These are phyloP conservation scores for Aspergillus brunneoviolaceus DNA, from an alignment of 2,329 filamentous ascomycete genomes.

Conservation along the genomic window DNA sequence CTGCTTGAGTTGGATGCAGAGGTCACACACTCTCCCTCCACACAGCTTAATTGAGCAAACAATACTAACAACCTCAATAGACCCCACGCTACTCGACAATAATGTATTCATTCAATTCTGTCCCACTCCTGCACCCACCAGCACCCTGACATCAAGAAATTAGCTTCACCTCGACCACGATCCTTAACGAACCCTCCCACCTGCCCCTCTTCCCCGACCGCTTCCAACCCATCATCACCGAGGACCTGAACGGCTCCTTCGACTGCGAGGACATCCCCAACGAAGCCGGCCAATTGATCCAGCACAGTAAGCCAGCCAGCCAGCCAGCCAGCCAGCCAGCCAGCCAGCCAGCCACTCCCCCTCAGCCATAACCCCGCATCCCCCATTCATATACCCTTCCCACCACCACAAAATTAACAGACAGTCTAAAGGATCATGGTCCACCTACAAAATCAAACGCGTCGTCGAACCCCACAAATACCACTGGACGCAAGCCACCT, in stretches of 20 bases:
- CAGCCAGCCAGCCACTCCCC: background rate
- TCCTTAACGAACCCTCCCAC: background rate
- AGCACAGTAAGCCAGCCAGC: background rate
- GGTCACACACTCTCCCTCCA: no score
- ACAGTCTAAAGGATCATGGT: constrained; percentile 20
- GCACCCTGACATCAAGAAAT: no score
- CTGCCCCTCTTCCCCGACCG: background rate
- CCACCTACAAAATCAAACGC: constrained; percentile 26
- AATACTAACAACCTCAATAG: background rate
- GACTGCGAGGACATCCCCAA: constrained; percentile 16
- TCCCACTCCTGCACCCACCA: background rate
- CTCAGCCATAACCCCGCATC: background rate
- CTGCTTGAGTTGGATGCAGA: no score
- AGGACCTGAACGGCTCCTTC: constrained; percentile 24
- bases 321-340: no score
- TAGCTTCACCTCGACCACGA: background rate
- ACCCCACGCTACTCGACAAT: background rate
- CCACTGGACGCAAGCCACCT: constrained; percentile 20
- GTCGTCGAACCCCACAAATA: constrained; percentile 14
- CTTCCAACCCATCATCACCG: constrained; percentile 13
- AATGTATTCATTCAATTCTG: background rate
- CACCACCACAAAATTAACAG: no score
- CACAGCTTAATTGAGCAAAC: background rate
- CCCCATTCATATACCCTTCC: no score
- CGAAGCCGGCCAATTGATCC: background rate